phyloP scores from a whole-genome alignment of 169 alveolate genomes.

The Eimeria acervulina region DNA sequence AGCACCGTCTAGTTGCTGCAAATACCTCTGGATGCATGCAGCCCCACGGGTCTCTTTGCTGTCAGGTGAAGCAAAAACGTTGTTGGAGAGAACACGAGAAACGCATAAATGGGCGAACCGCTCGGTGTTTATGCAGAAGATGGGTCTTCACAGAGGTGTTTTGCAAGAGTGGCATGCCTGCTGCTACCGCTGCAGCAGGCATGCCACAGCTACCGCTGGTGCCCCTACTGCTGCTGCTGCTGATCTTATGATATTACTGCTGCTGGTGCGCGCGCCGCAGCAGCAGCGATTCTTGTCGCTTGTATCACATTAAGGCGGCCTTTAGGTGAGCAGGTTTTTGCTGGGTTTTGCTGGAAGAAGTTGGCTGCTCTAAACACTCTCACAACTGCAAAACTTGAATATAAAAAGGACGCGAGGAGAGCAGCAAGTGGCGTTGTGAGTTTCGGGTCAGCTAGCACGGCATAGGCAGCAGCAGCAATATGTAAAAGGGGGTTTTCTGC shows the following conservation, averaged over 20 bases:
- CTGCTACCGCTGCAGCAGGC: too few species aligned
- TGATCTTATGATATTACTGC: neutral
- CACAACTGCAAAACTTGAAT: too few species aligned
- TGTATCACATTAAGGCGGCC: neutral
- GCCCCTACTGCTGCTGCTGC: neutral
- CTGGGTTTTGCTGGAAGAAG: neutral
- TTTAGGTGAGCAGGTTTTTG: neutral
- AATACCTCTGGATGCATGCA: neutral
- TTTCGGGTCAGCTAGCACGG: neutral
- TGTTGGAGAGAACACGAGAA: neutral
- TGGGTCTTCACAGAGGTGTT: too few species aligned
- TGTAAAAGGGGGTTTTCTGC: neutral
- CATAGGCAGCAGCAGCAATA: neutral
- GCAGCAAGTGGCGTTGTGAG: neutral
- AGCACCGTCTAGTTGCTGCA: neutral
- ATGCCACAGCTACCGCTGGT: too few species aligned
- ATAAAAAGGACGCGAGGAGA: too few species aligned
- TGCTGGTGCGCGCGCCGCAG: neutral
- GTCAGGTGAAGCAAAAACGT: neutral
- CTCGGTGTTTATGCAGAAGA: too few species aligned
- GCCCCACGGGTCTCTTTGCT: neutral
- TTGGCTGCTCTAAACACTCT: too few species aligned
- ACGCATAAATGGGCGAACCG: too few species aligned
- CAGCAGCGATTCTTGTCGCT: neutral
- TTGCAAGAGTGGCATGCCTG: too few species aligned